Evolutionary conservation across 148 eudicot genomes (phyloP).

Genomic region (Bassia scoparia): DNA sequence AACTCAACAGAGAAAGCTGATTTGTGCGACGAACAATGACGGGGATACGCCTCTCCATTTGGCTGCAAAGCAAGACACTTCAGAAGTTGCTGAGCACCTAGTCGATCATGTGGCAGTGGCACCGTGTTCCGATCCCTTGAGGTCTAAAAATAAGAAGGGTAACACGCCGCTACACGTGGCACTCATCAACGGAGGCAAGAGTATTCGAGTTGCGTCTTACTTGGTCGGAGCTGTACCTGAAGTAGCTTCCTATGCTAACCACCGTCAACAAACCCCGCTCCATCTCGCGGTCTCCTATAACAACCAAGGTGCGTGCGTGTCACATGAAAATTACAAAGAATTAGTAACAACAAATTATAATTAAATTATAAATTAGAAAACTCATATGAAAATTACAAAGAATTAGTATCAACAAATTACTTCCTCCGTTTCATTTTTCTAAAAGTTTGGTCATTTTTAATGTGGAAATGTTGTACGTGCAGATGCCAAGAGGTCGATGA

Average conservation of each 20-base stretch:
- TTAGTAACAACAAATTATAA: too few relatives aligned
- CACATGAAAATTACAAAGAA: too few relatives aligned
- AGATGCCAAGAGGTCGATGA: too few relatives aligned
- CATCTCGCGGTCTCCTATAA: neutral
- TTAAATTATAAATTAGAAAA: too few relatives aligned
- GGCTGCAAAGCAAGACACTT: neutral
- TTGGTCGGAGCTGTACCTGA: neutral
- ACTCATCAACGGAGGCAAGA: neutral
- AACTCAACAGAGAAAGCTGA: neutral
- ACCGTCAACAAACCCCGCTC: neutral
- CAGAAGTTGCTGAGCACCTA: neutral
- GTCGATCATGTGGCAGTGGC: too few relatives aligned
- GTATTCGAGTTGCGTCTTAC: neutral
- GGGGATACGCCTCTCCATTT: neutral
- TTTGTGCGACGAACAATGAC: neutral
- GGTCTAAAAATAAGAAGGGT: neutral
- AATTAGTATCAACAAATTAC: too few relatives aligned
- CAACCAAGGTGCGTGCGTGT: slow-evolving; percentile 1
- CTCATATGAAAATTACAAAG: too few relatives aligned
- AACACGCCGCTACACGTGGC: neutral
- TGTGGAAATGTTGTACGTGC: too few relatives aligned
- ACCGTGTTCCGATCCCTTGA: neutral
- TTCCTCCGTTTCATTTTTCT: too few relatives aligned
- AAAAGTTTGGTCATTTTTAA: too few relatives aligned
- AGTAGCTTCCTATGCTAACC: neutral